Evolutionary conservation across 306 rosid genomes (phyloP).

Genomic region (Citrullus mucosospermus): DNA sequence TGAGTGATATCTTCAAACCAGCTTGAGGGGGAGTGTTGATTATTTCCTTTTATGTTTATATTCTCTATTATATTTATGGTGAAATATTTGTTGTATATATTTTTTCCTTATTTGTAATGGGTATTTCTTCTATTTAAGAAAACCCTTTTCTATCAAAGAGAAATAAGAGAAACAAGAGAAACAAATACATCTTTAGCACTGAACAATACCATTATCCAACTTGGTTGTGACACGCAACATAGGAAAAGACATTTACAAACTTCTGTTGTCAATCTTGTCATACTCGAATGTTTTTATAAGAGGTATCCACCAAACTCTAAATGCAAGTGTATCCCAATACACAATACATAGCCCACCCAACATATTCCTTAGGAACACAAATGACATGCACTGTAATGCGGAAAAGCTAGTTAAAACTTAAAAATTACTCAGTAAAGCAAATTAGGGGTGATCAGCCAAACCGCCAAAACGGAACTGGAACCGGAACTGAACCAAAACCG

Average conservation of each 20-base stretch:
- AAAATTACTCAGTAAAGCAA: background rate
- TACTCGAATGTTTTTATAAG: background rate
- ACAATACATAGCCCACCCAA: background rate
- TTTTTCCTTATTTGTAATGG: too few species aligned
- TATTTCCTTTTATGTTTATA: too few species aligned
- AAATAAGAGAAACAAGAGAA: too few species aligned
- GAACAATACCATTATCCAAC: background rate
- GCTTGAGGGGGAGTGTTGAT: too few species aligned
- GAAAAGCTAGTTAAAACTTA: background rate
- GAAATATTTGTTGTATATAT: too few species aligned
- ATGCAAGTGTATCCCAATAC: background rate
- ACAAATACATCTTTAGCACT: background rate
- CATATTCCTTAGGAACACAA: background rate
- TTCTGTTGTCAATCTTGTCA: background rate
- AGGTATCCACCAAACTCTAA: background rate
- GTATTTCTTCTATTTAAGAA: too few species aligned
- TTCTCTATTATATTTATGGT: too few species aligned
- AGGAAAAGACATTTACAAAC: background rate
- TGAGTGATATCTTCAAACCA: too few species aligned
- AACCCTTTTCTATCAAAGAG: too few species aligned
- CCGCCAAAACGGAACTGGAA: too few species aligned
- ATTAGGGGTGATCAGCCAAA: background rate
- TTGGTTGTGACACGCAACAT: background rate
- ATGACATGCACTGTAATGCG: background rate
- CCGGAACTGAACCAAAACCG: too few species aligned